phyloP scores from a whole-genome alignment of 2,329 filamentous ascomycete genomes.

The Elsinoe perseae region DNA sequence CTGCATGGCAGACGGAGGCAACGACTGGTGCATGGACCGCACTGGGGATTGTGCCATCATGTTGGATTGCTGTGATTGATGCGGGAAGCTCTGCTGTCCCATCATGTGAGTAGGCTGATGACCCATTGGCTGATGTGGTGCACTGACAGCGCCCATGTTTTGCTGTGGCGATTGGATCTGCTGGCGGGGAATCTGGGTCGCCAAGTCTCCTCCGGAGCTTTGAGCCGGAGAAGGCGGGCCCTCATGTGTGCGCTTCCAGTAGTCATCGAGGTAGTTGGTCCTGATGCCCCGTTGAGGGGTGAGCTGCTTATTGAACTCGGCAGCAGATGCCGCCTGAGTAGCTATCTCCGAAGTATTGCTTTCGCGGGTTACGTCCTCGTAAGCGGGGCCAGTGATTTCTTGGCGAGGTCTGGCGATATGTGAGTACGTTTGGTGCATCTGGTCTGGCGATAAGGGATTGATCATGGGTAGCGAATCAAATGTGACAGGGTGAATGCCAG shows the following conservation, averaged over 20 bases:
- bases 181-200: constrained; percentile 34
- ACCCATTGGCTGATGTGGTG: constrained; percentile 5
- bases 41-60: constrained; percentile 54
- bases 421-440: constrained; percentile 73
- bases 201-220: constrained; percentile 32
- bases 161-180: constrained; percentile 40
- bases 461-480: constrained; percentile 75
- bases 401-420: constrained; percentile 79
- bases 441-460: constrained; percentile 69
- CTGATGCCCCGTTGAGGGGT: constrained; percentile 74
- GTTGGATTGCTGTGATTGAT: background rate
- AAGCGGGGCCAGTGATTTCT: constrained; percentile 78
- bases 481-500: constrained; percentile 64
- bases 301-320: constrained; percentile 81
- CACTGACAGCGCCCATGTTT: background rate
- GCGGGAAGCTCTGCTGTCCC: constrained; percentile 9
- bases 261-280: constrained; percentile 67
- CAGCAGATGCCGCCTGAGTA: constrained; percentile 77
- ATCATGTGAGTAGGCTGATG: constrained; percentile 11
- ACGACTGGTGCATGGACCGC: constrained; percentile 58
- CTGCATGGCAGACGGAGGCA: constrained; percentile 50
- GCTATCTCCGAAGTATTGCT: constrained; percentile 71
- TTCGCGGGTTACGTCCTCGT: constrained; percentile 76
- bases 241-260: constrained; percentile 79
- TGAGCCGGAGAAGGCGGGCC: constrained; percentile 49